Evolutionary conservation across 257 asterid species (phyloP), one percentile per base, ranked within the genome.

Genomic region (Oldenlandia corymbosa): DNA sequence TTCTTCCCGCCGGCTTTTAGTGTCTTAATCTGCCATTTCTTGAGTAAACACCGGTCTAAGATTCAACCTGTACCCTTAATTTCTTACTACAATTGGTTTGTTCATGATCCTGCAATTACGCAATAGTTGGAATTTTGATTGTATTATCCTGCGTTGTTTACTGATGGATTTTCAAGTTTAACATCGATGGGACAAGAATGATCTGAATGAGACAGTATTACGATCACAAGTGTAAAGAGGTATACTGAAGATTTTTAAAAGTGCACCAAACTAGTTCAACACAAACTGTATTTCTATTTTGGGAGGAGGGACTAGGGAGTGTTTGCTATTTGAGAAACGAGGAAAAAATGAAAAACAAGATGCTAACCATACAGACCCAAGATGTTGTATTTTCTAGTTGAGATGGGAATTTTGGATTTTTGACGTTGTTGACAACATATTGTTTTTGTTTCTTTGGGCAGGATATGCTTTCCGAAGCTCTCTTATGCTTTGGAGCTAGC

Each of bases 401-500:
- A 51, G 43, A 31, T 52, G 6, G 24, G 17, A 55, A 5, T 32
- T 24, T 17, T 11, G 36, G 55, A 0, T 30, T 30, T 54, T 51
- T 20, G 26, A 46, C 5, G 23, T 34, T 27, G 18, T 13, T 52
- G 31, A 21, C 20, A 27, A 45, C 24, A 60, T 37, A n/a, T 49
- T 60, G 43, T 3, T 45, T 39, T 30, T 67, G 27, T 49, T 41
- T 27, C 59, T 49, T 27, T 47, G 60, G 24, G 46, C 70, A 91
- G 98, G 93, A 80, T 67, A 68, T 63, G 80, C 79, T 92, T 36
- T 84, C 97, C 30, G 97, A 92, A 72, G 84, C 95, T 70, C 89
- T 89, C 26, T 57, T 92, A 76, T 84, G 96, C 71, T 89, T 89
- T 41, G 96, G 96, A 78, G 99, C 99, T 56, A 79, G 75, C 71